A percentile compares a stretch with the other conserved stretches of the same genome.
These are phyloP conservation scores for Acidiella bohemica DNA, from an alignment of 495 filamentous ascomycete genomes.

Conservation along the genomic window DNA sequence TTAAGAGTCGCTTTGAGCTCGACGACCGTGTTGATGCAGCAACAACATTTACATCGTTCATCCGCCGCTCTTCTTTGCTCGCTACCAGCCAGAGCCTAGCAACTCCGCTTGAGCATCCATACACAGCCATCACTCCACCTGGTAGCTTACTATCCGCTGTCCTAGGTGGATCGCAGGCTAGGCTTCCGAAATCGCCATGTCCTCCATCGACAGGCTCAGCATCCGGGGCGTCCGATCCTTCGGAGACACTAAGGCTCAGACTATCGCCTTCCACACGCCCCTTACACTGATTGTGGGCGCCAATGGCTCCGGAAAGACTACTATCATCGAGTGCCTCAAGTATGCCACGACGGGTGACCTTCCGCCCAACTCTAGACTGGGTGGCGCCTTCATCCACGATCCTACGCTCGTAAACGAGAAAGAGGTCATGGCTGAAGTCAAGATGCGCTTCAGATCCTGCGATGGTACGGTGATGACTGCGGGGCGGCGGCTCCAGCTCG, in stretches of 20 bases:
- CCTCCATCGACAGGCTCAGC: constrained; percentile 72
- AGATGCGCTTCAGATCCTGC: constrained; percentile 67
- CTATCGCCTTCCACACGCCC: constrained; percentile 79
- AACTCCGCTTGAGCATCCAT: no score
- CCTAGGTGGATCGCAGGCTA: no score
- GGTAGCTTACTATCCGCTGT: no score
- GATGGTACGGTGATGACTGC: constrained; percentile 64
- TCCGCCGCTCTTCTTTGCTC: no score
- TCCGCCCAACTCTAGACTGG: constrained; percentile 75
- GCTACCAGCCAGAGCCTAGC: no score
- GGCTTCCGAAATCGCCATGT: no score
- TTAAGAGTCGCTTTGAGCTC: no score
- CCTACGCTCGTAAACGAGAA: constrained; percentile 83
- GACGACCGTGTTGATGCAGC: no score
- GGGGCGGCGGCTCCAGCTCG: constrained; percentile 69
- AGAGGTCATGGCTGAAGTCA: constrained; percentile 82
- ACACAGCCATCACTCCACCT: no score
- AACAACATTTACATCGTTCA: no score
- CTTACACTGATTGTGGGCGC: constrained; percentile 91
- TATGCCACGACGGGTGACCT: constrained; percentile 93
- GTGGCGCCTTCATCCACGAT: constrained; percentile 93
- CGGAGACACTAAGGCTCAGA: constrained; percentile 58
- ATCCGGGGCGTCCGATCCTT: constrained; percentile 72
- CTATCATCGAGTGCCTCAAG: constrained; percentile 97
- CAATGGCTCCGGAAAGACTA: constrained; percentile 97